Evolutionary conservation across 345 rosid genomes (phyloP).

Genomic region (Brassica carinata): DNA sequence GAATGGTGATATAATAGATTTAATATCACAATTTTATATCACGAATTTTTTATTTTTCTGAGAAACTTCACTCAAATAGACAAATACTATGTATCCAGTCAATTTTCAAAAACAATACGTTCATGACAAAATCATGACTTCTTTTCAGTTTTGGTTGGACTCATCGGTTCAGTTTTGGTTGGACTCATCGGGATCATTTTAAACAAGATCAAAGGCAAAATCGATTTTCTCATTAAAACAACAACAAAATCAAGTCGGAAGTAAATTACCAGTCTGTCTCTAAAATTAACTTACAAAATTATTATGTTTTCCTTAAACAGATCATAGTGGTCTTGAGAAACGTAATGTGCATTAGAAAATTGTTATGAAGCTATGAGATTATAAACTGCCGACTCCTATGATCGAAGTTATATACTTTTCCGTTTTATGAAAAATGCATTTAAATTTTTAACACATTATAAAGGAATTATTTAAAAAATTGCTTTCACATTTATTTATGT

Average conservation of each 20-base stretch:
- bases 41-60: not conserved
- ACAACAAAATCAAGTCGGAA: not conserved
- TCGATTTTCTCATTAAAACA: not conserved
- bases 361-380: not conserved
- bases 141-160: not conserved
- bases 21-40: not conserved
- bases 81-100: slow-evolving; percentile 4
- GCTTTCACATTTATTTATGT: too few species aligned
- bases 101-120: not conserved
- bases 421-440: too few species aligned
- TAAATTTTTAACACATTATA: too few species aligned
- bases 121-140: not conserved
- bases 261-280: not conserved
- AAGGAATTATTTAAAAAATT: too few species aligned
- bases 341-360: not conserved
- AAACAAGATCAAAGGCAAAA: not conserved
- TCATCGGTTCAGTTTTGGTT: not conserved
- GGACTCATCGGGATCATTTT: not conserved
- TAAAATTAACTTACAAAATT: too few species aligned
- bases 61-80: not conserved
- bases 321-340: not conserved
- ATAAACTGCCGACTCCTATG: too few species aligned
- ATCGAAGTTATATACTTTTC: too few species aligned
- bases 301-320: not conserved
- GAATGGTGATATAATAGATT: not conserved